phyloP scores from a whole-genome alignment of 768 basidiomycete genomes.

The Vararia minispora region DNA sequence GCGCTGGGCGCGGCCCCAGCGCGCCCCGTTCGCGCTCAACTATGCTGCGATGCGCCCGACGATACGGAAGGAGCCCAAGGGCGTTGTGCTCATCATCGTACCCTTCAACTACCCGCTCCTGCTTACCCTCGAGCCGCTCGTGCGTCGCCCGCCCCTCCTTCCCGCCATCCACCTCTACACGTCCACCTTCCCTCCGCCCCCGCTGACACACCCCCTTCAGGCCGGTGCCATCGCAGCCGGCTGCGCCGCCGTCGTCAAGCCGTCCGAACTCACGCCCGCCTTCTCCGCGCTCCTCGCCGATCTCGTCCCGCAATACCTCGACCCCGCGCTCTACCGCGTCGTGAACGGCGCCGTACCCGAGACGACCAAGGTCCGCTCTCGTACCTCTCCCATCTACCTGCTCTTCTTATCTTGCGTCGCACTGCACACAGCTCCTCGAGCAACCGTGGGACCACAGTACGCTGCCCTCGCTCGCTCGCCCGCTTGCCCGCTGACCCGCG shows the following conservation, averaged over 20 bases:
- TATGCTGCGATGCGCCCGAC: slow-evolving; percentile 50
- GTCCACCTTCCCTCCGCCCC: too few species aligned
- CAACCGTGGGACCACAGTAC: slow-evolving; percentile 56
- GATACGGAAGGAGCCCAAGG: slow-evolving; percentile 69
- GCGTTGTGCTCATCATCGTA: slow-evolving; percentile 54
- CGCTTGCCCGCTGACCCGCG: slow-evolving; percentile 10
- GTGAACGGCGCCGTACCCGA: slow-evolving; percentile 24
- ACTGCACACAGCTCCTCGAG: slow-evolving; percentile 44
- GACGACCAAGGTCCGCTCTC: slow-evolving; percentile 17
- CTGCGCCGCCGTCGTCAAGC: slow-evolving; percentile 23
- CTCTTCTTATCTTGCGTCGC: too few species aligned
- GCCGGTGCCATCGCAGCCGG: slow-evolving; percentile 30
- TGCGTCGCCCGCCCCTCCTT: slow-evolving; percentile 19
- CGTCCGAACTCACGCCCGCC: slow-evolving; percentile 24
- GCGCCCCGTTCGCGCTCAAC: slow-evolving; percentile 41
- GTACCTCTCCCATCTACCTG: background rate
- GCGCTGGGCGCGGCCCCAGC: slow-evolving; percentile 63
- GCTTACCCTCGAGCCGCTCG: slow-evolving; percentile 47
- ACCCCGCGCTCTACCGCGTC: slow-evolving; percentile 20
- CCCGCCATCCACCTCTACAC: background rate
- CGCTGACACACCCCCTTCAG: too few species aligned
- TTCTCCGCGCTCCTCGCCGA: slow-evolving; percentile 19
- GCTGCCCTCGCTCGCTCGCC: slow-evolving; percentile 13
- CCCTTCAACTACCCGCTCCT: slow-evolving; percentile 73
- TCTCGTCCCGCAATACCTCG: slow-evolving; percentile 22